Conservation (phyloP, 495 filamentous ascomycete species). For the Neurospora sp. region DNA sequence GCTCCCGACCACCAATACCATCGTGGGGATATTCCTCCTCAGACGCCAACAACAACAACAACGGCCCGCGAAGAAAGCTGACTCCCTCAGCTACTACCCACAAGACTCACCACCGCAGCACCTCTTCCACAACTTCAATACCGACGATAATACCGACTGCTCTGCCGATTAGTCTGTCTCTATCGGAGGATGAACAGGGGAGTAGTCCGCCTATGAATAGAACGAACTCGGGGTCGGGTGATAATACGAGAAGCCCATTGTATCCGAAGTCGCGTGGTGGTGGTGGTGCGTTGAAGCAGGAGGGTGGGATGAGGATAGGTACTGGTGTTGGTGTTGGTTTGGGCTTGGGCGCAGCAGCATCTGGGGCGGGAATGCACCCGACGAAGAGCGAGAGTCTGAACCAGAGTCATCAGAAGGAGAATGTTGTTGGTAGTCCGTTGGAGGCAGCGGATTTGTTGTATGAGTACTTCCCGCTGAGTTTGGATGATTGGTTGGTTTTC, state of each 20-base stretch:
- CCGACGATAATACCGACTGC: slow-evolving; percentile 3
- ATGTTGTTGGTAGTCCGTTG: slow-evolving; percentile 40
- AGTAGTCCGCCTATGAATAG: slow-evolving; percentile 33
- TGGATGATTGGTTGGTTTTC: slow-evolving; percentile 64
- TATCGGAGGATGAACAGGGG: slow-evolving; percentile 62
- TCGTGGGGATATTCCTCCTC: slow-evolving; percentile 10
- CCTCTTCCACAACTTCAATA: slow-evolving; percentile 3
- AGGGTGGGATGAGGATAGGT: too few relatives aligned
- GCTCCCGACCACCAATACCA: slow-evolving; percentile 15
- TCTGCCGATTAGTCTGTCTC: slow-evolving; percentile 60
- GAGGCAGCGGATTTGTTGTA: slow-evolving; percentile 76
- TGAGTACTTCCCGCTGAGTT: slow-evolving; percentile 80
- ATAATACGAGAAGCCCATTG: slow-evolving; percentile 21
- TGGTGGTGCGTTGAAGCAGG: slow-evolving; percentile 4
- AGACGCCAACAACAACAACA: slow-evolving; percentile 9
- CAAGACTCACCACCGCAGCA: background rate
- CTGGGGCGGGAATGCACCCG: too few relatives aligned
- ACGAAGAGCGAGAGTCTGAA: too few relatives aligned
- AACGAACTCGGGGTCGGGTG: slow-evolving; percentile 16
- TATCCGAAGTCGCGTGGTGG: slow-evolving; percentile 26
- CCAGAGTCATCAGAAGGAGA: slow-evolving; percentile 15
- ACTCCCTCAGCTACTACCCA: background rate
- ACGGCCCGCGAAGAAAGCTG: background rate
- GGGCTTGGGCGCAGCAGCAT: background rate
- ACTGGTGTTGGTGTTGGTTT: background rate